A percentile compares a stretch with the other conserved stretches of the same genome.
phyloP scores from a whole-genome alignment of 352 stramenopile species.

The Phytopythium mirpurense region DNA sequence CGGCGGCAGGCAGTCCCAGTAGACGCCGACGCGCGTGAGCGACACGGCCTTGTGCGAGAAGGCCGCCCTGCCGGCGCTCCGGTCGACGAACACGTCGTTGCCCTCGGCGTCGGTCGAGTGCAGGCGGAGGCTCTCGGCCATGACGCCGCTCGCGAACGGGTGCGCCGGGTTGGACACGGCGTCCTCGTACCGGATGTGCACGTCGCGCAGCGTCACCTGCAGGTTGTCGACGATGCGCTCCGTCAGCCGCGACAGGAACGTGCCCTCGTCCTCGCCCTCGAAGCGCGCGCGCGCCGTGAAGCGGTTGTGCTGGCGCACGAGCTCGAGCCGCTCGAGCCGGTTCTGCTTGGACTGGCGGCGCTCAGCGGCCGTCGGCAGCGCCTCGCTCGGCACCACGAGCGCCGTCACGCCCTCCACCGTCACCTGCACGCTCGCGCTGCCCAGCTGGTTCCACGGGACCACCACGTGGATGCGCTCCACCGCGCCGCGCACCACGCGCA shows the following conservation, averaged over 20 bases:
- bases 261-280: constrained; percentile 60
- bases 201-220: constrained; percentile 57
- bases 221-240: constrained; percentile 77
- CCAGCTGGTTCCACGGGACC: constrained; percentile 85
- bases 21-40: constrained; percentile 41
- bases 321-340: constrained; percentile 57
- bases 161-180: constrained; percentile 45
- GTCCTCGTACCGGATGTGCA: constrained; percentile 82
- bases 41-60: constrained; percentile 69
- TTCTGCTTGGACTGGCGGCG: constrained; percentile 51
- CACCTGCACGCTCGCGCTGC: constrained; percentile 71
- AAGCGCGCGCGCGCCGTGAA: constrained; percentile 40
- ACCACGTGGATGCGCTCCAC: constrained; percentile 64
- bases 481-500: constrained; percentile 51
- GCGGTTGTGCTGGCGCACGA: constrained; percentile 62
- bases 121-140: constrained; percentile 61
- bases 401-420: constrained; percentile 67
- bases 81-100: constrained; percentile 64
- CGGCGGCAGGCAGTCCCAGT: constrained; percentile 58
- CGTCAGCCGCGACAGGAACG: constrained; percentile 73
- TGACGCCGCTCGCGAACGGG: constrained; percentile 69
- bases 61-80: constrained; percentile 19
- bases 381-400: constrained; percentile 60
- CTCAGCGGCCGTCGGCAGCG: constrained; percentile 42
- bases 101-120: constrained; percentile 71